Percentiles rank a stretch among this genome's conserved stretches.
Evolutionary conservation across 2,329 filamentous ascomycete genomes (phyloP).

Genomic region (Colletotrichum tropicicola): DNA sequence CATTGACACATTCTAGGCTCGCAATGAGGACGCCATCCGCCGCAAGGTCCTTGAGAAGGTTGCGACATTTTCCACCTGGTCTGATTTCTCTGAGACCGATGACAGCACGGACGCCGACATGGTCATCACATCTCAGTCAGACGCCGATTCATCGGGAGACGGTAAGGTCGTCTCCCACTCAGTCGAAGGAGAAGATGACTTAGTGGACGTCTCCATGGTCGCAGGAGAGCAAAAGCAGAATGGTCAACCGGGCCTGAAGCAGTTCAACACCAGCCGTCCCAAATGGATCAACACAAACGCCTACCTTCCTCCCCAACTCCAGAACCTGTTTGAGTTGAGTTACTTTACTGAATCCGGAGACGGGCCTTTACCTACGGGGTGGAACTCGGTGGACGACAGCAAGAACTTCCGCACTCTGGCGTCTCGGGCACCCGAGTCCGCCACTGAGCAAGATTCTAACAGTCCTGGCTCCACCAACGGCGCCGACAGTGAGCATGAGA

Average conservation of each 20-base stretch:
- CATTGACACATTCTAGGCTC: slow-evolving; percentile 46
- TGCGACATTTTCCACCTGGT: slow-evolving; percentile 77
- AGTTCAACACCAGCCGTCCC: slow-evolving; percentile 60
- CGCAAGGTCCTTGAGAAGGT: slow-evolving; percentile 83
- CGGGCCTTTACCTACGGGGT: slow-evolving; percentile 75
- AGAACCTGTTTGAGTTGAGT: slow-evolving; percentile 80
- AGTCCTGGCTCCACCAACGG: slow-evolving; percentile 58
- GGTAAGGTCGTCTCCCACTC: slow-evolving; percentile 79
- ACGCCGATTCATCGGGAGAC: slow-evolving; percentile 73
- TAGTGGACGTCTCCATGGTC: slow-evolving; percentile 90
- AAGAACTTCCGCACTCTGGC: slow-evolving; percentile 64
- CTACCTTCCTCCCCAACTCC: slow-evolving; percentile 70
- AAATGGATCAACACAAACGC: slow-evolving; percentile 60
- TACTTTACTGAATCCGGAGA: slow-evolving; percentile 65
- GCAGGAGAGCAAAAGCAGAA: slow-evolving; percentile 56
- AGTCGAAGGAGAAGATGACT: slow-evolving; percentile 86
- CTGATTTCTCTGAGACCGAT: slow-evolving; percentile 55
- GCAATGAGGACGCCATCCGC: slow-evolving; percentile 74
- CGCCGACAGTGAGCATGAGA: slow-evolving; percentile 61
- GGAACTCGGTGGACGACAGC: slow-evolving; percentile 68
- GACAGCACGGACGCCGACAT: slow-evolving; percentile 73
- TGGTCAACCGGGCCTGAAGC: slow-evolving; percentile 43
- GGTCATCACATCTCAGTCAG: slow-evolving; percentile 70
- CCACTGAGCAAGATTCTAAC: slow-evolving; percentile 49
- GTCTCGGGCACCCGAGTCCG: slow-evolving; percentile 52